Base-by-base conservation (phyloP, 176 grass and related monocot species). In the Oryza nivara region DNA sequence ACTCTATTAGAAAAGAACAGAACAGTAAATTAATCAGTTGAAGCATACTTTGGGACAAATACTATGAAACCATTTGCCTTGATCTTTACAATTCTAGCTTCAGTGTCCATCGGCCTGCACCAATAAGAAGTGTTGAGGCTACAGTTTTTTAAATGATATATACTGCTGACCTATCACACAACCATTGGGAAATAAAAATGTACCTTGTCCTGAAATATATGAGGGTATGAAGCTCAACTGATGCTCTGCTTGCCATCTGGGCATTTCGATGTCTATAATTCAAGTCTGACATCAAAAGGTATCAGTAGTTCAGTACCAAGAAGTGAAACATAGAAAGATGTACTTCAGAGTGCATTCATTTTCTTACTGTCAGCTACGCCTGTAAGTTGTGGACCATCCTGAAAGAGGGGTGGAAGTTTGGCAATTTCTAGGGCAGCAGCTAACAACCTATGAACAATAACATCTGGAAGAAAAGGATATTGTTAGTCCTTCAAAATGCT, bases 131-230 rank as follows among this genome's bases (percentile, higher is more conserved):
- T 67, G 38, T 75, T 75, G 30, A 35, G 60, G 63, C 78, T 46
- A 35, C 46, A 65, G 49, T 49, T 63, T 63, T 80, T 68, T 49
- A 32, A 34, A 36, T 72, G 52, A 14, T 82, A 56, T 81, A 67
- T 60, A 82, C 6, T 58, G 26, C 76, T 46, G 82, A 20, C 34
- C 26, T 72, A 81, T 71, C 22, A 77, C 13, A 61, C 26, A 56
- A 23, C 47, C 47, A 82, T 60, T 77, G 40, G 66, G 44, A 78
- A 73, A 20, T 11, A 68, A 74, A 41, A 68, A 6, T 73, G 83
- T 92, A 98, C 96, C 96, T 89, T 81, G 91, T 98, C 86, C 86
- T 95, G 86, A 98, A 98, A 90, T 94, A 98, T 89, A 98, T 94
- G 54, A 89, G 89, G 68, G 93, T 98, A 72, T 98, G 96, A 61